Conservation (phyloP, 768 basidiomycete species). For the Rhodotorula toruloides region DNA sequence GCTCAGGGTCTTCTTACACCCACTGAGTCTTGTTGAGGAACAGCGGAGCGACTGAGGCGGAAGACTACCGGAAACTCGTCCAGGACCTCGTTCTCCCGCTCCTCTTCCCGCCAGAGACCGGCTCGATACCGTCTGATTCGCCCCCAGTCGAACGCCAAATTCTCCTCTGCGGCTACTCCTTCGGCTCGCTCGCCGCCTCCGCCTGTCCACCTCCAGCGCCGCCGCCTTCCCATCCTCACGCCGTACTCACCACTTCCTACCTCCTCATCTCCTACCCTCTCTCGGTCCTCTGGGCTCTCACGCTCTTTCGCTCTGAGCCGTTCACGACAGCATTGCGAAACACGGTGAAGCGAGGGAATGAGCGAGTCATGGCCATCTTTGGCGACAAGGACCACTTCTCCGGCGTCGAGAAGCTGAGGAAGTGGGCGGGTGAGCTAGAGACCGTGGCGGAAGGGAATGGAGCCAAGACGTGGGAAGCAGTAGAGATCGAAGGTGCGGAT, state of each 20-base stretch:
- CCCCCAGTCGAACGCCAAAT: background rate
- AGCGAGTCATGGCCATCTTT: conserved; percentile 14
- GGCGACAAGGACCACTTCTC: conserved; percentile 40
- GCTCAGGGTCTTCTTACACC: too few relatives aligned
- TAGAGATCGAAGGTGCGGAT: conserved; percentile 37
- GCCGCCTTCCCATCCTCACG: background rate
- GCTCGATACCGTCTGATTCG: background rate
- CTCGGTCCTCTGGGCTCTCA: conserved; percentile 41
- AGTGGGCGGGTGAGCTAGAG: conserved; percentile 20
- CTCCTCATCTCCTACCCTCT: conserved; percentile 42
- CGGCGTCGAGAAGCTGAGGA: conserved; percentile 3
- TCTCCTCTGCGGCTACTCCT: conserved; percentile 38
- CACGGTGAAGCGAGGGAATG: background rate
- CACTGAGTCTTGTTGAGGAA: background rate
- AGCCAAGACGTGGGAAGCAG: background rate
- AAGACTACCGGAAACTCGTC: conserved; percentile 31
- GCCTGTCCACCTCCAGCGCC: conserved; percentile 9
- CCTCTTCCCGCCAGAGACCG: background rate
- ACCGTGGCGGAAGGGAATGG: background rate
- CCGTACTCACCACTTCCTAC: conserved; percentile 5
- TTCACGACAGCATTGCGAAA: conserved; percentile 5
- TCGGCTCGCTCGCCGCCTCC: conserved; percentile 36
- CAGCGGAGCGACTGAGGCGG: conserved; percentile 26
- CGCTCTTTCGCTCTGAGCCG: conserved; percentile 7
- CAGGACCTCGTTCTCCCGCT: conserved; percentile 22